Base-by-base conservation (phyloP, 1,284 basidiomycete genomes). In the Pyrrhoderma lamaoense region DNA sequence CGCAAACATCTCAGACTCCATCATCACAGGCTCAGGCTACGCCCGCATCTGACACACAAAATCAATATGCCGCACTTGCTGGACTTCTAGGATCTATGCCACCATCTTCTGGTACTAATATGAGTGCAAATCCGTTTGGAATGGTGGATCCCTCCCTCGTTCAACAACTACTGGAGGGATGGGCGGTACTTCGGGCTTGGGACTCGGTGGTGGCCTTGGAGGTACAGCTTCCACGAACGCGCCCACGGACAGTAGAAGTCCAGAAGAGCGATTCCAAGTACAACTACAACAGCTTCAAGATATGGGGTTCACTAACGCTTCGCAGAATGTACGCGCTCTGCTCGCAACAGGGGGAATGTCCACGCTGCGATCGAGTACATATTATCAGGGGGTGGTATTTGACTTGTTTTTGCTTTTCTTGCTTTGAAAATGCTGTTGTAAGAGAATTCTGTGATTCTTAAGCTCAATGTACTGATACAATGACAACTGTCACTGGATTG, bases 301-400 rank as follows among this genome's bases (percentile, higher is more conserved):
- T 54, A 91, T 91, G 88, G 88, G 89, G 1, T 90, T 91, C 65
- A 76, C 72, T 19, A 89, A 93, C 56, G 89, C 90, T 8, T 66
- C 79, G 45, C 90, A 93, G 74, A 95, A 95, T 63, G 75, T 95
- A n/a, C 75, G 90, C 16, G 91, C 92, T 8, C 70, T 95, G 49
- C 74, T 90, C 23, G 88, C 88, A 43, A 93, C 90, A 0, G 91
- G 81, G 18, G 92, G 92, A 93, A 93, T 61, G 89, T 95, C 25
- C 80, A 93, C 64, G 77, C 84, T 22, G 91, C 92, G 36, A 89
- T 95, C 60, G 92, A 94, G 69, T 91, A 94, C 63, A 92, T 95
- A 58, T 75, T 95, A 54, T 69, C 74, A 42, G 89, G 89, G 1
- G 85, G 86, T 9, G 86, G 87, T 22, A 40, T 87, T 56, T 85